Evolutionary conservation across 495 filamentous ascomycete genomes (phyloP).

Genomic region (Lindgomyces ingoldianus): DNA sequence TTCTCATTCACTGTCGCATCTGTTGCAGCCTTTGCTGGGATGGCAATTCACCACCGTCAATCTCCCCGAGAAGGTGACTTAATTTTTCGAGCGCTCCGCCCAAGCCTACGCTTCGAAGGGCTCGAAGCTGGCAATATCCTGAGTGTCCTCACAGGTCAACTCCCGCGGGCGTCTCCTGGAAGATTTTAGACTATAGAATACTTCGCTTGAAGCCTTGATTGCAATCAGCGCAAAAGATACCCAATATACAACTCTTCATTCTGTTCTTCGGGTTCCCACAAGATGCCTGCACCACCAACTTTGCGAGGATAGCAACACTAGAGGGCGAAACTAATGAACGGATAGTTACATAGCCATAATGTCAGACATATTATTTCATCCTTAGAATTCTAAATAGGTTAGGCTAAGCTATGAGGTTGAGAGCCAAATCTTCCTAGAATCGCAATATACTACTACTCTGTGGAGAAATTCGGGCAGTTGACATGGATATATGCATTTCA

Average conservation of each 20-base stretch:
- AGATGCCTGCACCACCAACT: no score
- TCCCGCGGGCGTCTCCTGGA: neutral
- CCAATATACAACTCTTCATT: neutral
- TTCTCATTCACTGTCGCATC: slow-evolving; percentile 9
- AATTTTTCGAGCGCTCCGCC: slow-evolving; percentile 28
- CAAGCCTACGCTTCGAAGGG: neutral
- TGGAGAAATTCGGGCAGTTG: no score
- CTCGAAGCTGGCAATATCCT: slow-evolving; percentile 28
- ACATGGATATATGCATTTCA: no score
- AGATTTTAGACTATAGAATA: neutral
- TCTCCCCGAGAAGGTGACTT: slow-evolving; percentile 25
- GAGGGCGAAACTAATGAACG: no score
- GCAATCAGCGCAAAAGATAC: neutral
- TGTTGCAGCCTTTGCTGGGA: slow-evolving; percentile 11
- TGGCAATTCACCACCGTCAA: slow-evolving; percentile 26
- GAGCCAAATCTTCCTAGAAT: no score
- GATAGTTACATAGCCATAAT: no score
- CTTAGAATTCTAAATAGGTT: no score
- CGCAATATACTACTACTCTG: no score
- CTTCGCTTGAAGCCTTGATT: neutral
- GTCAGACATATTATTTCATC: no score
- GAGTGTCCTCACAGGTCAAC: slow-evolving; percentile 5
- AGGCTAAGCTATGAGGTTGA: no score
- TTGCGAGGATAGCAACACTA: no score
- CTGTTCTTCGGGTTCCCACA: no score